Evolutionary conservation across 768 basidiomycete species (phyloP).

Genomic region (Termitomyces sp.): DNA sequence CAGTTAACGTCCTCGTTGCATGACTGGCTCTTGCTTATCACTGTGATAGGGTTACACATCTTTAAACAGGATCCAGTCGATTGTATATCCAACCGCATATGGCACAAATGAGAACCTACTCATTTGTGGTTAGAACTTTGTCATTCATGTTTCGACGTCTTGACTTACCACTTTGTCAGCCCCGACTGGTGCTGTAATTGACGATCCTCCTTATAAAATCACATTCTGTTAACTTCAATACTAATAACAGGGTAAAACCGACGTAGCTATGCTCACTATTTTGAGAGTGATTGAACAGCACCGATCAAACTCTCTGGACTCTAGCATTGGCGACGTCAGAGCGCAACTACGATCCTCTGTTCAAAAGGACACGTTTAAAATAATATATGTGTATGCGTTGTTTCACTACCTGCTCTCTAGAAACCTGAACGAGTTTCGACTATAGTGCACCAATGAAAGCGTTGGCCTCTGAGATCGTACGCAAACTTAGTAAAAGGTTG

Average conservation of each 20-base stretch:
- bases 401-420: neutral
- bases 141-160: neutral
- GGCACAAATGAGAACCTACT: constrained; percentile 96
- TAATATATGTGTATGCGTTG: constrained; percentile 84
- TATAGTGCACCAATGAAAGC: constrained; percentile 96
- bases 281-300: constrained; percentile 84
- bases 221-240: constrained; percentile 5
- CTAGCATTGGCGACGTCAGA: constrained; percentile 7
- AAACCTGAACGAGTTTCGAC: neutral
- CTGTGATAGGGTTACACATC: constrained; percentile 67
- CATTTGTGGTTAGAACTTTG: constrained; percentile 62
- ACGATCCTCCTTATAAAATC: neutral
- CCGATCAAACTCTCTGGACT: constrained; percentile 18
- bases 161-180: constrained; percentile 39
- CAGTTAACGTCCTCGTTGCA: constrained; percentile 14
- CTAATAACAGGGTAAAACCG: constrained; percentile 85
- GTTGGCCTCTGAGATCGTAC: constrained; percentile 89
- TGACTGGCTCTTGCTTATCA: neutral
- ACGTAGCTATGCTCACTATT: constrained; percentile 92
- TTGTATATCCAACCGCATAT: constrained; percentile 91
- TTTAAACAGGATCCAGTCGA: constrained; percentile 92
- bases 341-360: constrained; percentile 44
- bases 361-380: constrained; percentile 75
- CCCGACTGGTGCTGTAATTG: constrained; percentile 91
- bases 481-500: constrained; percentile 86